Percentiles rank a stretch among this genome's conserved stretches.
phyloP scores from a whole-genome alignment of 345 rosid species.

The Pistacia vera region DNA sequence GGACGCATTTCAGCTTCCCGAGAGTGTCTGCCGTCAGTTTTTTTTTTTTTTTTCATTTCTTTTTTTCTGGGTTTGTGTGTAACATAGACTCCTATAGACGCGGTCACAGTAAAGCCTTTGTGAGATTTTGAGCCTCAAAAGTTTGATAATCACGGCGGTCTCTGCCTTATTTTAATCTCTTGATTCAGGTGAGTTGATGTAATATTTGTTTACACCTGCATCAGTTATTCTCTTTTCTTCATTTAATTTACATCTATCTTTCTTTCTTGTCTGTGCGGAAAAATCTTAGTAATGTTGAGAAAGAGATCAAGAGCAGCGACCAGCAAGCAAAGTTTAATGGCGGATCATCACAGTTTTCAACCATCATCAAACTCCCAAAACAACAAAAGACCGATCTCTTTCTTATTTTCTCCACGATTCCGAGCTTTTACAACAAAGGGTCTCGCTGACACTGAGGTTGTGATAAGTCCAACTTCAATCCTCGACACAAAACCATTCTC shows the following conservation, averaged over 20 bases:
- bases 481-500: conserved; percentile 52
- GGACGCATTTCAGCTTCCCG: conserved; percentile 26
- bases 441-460: conserved; percentile 46
- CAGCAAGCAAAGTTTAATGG: conserved; percentile 63
- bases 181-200: conserved; percentile 28
- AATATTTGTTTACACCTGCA: not conserved
- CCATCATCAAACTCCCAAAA: conserved; percentile 31
- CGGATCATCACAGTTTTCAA: conserved; percentile 54
- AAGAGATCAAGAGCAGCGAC: conserved; percentile 51
- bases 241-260: conserved; percentile 4
- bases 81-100: not conserved
- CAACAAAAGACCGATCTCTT: conserved; percentile 32
- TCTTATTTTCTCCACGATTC: conserved; percentile 57
- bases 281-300: conserved; percentile 42
- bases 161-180: not conserved
- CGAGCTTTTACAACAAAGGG: conserved; percentile 48
- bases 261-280: conserved; percentile 1
- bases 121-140: not conserved
- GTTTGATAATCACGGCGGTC: not conserved
- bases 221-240: not conserved
- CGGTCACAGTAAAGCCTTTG: not conserved
- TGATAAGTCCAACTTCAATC: conserved; percentile 62
- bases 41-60: not conserved
- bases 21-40: not conserved
- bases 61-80: conserved; percentile 5